A percentile compares a stretch with the other conserved stretches of the same genome.
These are phyloP conservation scores for Saxophila tyrrhenica DNA, from an alignment of 495 filamentous ascomycete species.

Conservation along the genomic window DNA sequence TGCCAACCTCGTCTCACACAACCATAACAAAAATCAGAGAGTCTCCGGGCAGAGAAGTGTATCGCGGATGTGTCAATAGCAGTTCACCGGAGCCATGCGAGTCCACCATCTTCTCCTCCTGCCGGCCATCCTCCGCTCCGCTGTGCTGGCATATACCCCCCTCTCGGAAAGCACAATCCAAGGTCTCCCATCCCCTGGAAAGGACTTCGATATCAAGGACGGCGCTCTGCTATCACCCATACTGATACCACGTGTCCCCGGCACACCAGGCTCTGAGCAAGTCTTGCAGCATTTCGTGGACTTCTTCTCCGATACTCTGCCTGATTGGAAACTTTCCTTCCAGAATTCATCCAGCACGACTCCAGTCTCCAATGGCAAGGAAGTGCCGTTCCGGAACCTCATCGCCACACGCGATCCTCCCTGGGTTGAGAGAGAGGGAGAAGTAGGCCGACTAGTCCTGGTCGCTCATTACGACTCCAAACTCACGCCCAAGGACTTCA, in stretches of 20 bases:
- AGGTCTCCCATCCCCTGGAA: constrained; percentile 51
- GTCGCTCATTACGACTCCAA: constrained; percentile 94
- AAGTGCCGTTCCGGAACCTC: constrained; percentile 76
- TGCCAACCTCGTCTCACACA: too few relatives aligned
- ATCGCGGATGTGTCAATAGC: too few relatives aligned
- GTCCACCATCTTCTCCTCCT: constrained; percentile 3
- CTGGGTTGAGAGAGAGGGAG: constrained; percentile 50
- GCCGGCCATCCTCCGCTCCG: constrained; percentile 31
- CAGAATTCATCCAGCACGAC: constrained; percentile 82
- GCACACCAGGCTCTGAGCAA: constrained; percentile 60
- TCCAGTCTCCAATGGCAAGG: constrained; percentile 52
- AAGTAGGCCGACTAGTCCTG: constrained; percentile 69
- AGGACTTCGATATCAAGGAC: constrained; percentile 69
- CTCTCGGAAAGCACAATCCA: constrained; percentile 62
- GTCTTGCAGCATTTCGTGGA: constrained; percentile 73
- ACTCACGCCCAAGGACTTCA: constrained; percentile 71
- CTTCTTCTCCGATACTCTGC: constrained; percentile 64
- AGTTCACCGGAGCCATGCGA: background rate
- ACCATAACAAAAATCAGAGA: too few relatives aligned
- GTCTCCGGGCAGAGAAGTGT: too few relatives aligned
- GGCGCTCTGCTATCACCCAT: constrained; percentile 77
- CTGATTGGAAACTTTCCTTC: constrained; percentile 65
- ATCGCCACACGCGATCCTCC: constrained; percentile 86
- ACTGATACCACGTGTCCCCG: constrained; percentile 79
- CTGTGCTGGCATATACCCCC: constrained; percentile 50